These are phyloP conservation scores for Amauroascus niger DNA, from an alignment of 2,329 filamentous ascomycete species.

Conservation along the genomic window DNA sequence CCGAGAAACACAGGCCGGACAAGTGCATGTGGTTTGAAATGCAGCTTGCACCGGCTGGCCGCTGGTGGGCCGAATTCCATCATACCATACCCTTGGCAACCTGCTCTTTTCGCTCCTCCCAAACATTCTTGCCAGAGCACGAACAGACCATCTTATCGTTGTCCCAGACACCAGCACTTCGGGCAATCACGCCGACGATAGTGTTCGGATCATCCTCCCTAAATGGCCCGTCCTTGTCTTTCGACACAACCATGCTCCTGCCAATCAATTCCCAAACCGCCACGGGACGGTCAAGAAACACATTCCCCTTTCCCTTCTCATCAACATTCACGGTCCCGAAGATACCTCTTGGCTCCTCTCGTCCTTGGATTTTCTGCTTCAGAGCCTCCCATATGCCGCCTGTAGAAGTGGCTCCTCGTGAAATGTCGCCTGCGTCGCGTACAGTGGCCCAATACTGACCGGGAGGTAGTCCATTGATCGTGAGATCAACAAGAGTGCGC, in stretches of 20 bases:
- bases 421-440: constrained; percentile 78
- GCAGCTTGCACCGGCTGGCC: not conserved
- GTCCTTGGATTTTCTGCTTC: constrained; percentile 34
- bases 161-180: constrained; percentile 97
- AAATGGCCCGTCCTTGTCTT: constrained; percentile 50
- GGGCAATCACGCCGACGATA: constrained; percentile 82
- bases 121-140: constrained; percentile 94
- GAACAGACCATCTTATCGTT: constrained; percentile 98
- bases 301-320: constrained; percentile 62
- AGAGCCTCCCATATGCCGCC: constrained; percentile 67
- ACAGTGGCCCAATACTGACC: constrained; percentile 79
- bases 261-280: constrained; percentile 96
- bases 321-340: constrained; percentile 70
- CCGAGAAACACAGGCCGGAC: not conserved
- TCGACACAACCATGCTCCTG: constrained; percentile 77
- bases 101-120: constrained; percentile 92
- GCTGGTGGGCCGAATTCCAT: not conserved
- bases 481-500: constrained; percentile 77
- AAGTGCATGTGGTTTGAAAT: not conserved
- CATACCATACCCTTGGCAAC: constrained; percentile 81
- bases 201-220: constrained; percentile 71
- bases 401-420: constrained; percentile 68
- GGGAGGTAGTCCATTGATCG: constrained; percentile 67
- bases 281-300: constrained; percentile 71
- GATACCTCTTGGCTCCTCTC: constrained; percentile 46